Base-by-base conservation (phyloP, 306 rosid genomes). In the Urtica urens region DNA sequence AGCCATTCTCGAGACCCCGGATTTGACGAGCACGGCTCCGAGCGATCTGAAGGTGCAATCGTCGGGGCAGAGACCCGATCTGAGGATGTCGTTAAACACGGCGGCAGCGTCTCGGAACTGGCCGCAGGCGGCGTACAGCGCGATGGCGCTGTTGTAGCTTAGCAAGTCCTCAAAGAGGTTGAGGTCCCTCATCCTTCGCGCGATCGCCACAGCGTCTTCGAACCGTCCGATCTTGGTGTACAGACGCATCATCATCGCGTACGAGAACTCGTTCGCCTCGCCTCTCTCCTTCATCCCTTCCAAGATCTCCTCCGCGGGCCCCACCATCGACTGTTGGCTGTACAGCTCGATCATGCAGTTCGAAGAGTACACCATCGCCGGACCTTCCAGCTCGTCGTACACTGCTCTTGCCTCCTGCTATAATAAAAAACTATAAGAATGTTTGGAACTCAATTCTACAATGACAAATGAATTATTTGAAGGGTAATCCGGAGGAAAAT, bases 271-370 rank as follows among this genome's bases (percentile, higher is more conserved):
- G 12, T 81, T 81, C 27, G 93, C 96, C 49, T 44, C 44, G 38
- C 65, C 67, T 39, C 74, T 72, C 41, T 38, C 50, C 72, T 74
- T 76, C 70, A 81, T 54, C 62, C 62, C 70, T 58, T 74, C 70
- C 37, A 86, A 82, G 55, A 86, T 72, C 65, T 72, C 71, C 49
- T 64, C 60, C 30, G 88, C 86, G 58, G 81, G 70, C 49, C 74
- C 58, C 40, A 74, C 83, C 96, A 79, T 76, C 19, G 74, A 71
- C 27, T 57, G 78, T 38, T 77, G 72, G 7, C 86, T 78, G 59
- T 78, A 86, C 51, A 86, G 88, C 59, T 81, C 88, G 61, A 81
- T 77, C 88, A 86, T 81, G 70, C 93, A 81, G 53, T 86, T 86
- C 12, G 96, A 86, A 49, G 96, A 78, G 65, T 76, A 81, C 51